Conservation (phyloP, 1,139 yeast species). For the Diutina mesorugosa region DNA sequence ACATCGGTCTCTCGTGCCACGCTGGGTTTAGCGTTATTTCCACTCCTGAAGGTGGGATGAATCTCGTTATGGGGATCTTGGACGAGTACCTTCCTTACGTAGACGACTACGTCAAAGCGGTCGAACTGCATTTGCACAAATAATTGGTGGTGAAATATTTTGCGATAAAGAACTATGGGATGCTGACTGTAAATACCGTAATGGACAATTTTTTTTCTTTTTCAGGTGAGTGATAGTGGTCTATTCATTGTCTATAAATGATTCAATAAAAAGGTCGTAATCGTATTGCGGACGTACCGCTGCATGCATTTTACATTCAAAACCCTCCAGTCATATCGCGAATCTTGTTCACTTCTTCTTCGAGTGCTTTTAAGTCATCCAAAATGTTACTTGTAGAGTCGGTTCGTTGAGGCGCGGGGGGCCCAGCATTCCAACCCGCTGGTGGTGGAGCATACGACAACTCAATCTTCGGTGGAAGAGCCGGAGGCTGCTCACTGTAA, state of each 20-base stretch:
- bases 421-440: slow-evolving; percentile 6
- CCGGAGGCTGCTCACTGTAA: neutral
- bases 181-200: neutral
- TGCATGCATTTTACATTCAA: slow-evolving; percentile 6
- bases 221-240: neutral
- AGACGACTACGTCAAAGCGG: neutral
- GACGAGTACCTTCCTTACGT: neutral
- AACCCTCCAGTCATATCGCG: slow-evolving; percentile 38
- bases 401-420: slow-evolving; percentile 6
- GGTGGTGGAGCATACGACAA: slow-evolving; percentile 7
- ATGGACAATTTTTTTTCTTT: too few relatives aligned
- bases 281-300: neutral
- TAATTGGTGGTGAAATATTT: neutral
- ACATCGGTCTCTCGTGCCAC: neutral
- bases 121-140: neutral
- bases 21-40: neutral
- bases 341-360: slow-evolving; percentile 50
- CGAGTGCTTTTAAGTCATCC: slow-evolving; percentile 49
- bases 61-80: neutral
- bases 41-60: neutral
- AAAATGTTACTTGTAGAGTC: slow-evolving; percentile 34
- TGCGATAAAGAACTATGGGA: neutral
- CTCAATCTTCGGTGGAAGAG: slow-evolving; percentile 7
- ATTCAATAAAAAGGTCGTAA: neutral
- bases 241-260: neutral